phyloP scores from a whole-genome alignment of 2,329 filamentous ascomycete genomes.

The Clarireedia hainanense region DNA sequence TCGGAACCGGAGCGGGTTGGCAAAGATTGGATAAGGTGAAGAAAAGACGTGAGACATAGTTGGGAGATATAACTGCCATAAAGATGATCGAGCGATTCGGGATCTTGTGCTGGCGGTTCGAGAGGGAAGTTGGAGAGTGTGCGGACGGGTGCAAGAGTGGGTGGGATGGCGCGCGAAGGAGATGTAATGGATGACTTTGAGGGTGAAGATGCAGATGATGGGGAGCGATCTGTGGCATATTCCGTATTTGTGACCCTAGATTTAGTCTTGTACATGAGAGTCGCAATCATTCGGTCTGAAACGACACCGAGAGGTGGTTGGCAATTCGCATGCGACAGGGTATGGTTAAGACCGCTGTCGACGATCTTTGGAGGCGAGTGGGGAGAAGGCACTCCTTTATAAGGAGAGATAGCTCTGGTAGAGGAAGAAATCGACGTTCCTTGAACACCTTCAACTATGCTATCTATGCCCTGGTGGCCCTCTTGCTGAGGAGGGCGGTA shows the following conservation, averaged over 20 bases:
- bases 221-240: slow-evolving; percentile 31
- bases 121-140: slow-evolving; percentile 52
- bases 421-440: slow-evolving; percentile 31
- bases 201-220: slow-evolving; percentile 21
- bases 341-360: slow-evolving; percentile 54
- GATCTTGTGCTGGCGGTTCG: slow-evolving; percentile 45
- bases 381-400: slow-evolving; percentile 53
- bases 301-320: slow-evolving; percentile 41
- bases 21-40: slow-evolving; percentile 57
- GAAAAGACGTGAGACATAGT: slow-evolving; percentile 54
- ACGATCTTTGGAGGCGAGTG: slow-evolving; percentile 52
- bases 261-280: slow-evolving; percentile 52
- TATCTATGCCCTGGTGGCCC: slow-evolving; percentile 55
- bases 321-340: slow-evolving; percentile 56
- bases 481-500: slow-evolving; percentile 46
- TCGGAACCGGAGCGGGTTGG: slow-evolving; percentile 43
- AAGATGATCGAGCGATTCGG: slow-evolving; percentile 54
- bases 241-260: slow-evolving; percentile 29
- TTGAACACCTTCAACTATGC: slow-evolving; percentile 50
- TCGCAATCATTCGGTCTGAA: slow-evolving; percentile 50
- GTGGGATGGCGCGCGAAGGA: slow-evolving; percentile 19
- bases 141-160: slow-evolving; percentile 48
- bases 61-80: slow-evolving; percentile 60
- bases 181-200: slow-evolving; percentile 2
- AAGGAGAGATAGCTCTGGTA: slow-evolving; percentile 39